Evolutionary conservation across 352 stramenopile species (phyloP), one percentile per base, ranked within the genome.

Genomic region (Pythium coloratum): DNA sequence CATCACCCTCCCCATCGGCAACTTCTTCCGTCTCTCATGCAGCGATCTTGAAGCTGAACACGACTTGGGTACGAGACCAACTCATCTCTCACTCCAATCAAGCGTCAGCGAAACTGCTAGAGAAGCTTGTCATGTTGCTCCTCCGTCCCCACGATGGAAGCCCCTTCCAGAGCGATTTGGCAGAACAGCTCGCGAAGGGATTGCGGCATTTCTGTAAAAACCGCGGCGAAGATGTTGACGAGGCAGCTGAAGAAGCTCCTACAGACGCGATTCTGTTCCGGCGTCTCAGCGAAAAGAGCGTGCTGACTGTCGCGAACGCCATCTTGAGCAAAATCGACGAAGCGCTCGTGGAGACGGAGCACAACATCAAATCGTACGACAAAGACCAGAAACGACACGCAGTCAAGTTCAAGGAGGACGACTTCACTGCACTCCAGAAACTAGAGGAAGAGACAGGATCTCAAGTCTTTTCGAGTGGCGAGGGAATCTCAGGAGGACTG

Each of bases 381-480:
- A 61, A 59, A n/a, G 64, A 78, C 16, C 75, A 82, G 51, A 75
- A 69, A 2, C 75, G 75, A 2, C 72, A 76, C 40, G 62, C 46
- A 10, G 24, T 85, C 24, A 81, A 77, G 50, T 66, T 85, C 26
- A 81, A 72, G 12, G 77, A 82, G 14, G 70, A 79, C 8, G 77
- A 85, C 47, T 20, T 75, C 6, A 69, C 42, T 32, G 55, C 78
- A 18, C 42, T 85, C 6, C 70, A 85, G 14, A 44, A 73, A 14
- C 66, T 85, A 4, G 77, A 81, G 46, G 70, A 81, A 26, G 75
- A 82, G 44, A 78, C 64, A 1, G 75, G 71, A 0, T 59, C 59
- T 1, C 64, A 73, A 36, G 61, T 77, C 12, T 73, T 82, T 7
- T 50, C 72, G n/a, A 64, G 75, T 34, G 67, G 56, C 18, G 47